Evolutionary conservation across 164 flowering plant genomes (phyloP), one percentile per base, ranked within the genome.

Genomic region (Macadamia integrifolia): DNA sequence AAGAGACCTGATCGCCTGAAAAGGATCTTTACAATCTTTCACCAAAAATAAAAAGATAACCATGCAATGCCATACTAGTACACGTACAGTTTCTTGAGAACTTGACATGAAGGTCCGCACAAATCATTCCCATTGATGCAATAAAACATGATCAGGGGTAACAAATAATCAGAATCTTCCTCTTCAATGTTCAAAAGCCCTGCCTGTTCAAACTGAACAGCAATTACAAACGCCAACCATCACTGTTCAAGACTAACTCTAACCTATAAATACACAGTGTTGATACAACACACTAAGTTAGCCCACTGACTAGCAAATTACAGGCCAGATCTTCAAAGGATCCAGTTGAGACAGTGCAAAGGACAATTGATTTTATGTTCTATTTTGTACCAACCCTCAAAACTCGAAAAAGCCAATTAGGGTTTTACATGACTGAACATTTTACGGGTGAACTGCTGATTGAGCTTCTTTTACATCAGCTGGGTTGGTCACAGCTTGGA

Each of bases 401-500:
- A 53, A 53, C 13, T 53, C 6, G 3, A 53, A 17, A 14, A 53
- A 14, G 1, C 57, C 57, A 53, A 17, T 53, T 11, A 53, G 17
- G 2, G 57, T n/a, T 53, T 17, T 17, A 14, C 18, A 17, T 53
- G 13, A 53, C 57, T 17, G 17, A 53, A 53, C n/a, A 14, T 53
- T 53, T 53, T 17, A 17, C 14, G 4, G 32, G 62, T 60, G 14
- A 31, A 13, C 17, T 60, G 32, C 32, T 11, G 43, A 30, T 60
- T 15, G 44, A 31, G n/a, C 6, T 31, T 17, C 10, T 28, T 9
- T 60, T 43, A 31, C 7, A 71, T 83, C 70, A 79, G 64, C 71
- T 79, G 32, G 76, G 66, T 48, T 72, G 80, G 55, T 80, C 81
- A 32, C 65, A 66, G 44, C 75, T 76, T 13, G 73, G 65, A 28